These are phyloP conservation scores for Mollisia scopiformis DNA, from an alignment of 2,329 filamentous ascomycete species.

Conservation along the genomic window DNA sequence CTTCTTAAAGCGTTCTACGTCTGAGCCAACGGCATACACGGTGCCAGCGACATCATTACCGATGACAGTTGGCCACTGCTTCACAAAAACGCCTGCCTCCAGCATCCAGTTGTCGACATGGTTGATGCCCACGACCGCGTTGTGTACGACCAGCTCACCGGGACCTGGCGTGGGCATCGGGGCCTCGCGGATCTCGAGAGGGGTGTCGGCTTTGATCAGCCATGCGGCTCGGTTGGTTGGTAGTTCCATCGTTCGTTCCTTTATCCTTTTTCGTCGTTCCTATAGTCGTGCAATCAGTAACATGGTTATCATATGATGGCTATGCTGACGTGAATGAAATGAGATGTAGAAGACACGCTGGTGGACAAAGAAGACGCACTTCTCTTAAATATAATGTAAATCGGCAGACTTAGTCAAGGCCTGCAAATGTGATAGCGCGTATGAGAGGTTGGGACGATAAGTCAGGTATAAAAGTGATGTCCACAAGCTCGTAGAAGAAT, in stretches of 20 bases:
- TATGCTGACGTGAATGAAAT: no score
- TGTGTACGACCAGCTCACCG: slow-evolving; percentile 43
- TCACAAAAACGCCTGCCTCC: slow-evolving; percentile 10
- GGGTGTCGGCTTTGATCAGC: slow-evolving; percentile 31
- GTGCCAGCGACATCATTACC: slow-evolving; percentile 59
- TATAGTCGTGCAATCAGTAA: no score
- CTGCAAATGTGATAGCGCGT: no score
- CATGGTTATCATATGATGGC: no score
- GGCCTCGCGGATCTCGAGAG: slow-evolving; percentile 39
- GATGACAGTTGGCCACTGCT: slow-evolving; percentile 40
- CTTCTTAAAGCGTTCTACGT: slow-evolving; percentile 44
- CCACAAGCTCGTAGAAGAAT: no score
- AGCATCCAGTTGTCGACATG: slow-evolving; percentile 40
- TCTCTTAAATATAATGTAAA: no score
- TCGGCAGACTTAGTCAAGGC: no score
- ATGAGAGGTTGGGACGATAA: no score
- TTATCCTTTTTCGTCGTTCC: no score
- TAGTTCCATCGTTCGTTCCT: background rate
- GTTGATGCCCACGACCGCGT: slow-evolving; percentile 44
- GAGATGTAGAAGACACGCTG: no score
- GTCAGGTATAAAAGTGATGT: no score
- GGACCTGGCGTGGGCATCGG: slow-evolving; percentile 40
- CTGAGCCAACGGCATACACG: slow-evolving; percentile 52
- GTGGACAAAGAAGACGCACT: no score
- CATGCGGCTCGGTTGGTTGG: slow-evolving; percentile 23